phyloP scores from a whole-genome alignment of 1,139 yeast species.

The Martiniozyma asiatica region DNA sequence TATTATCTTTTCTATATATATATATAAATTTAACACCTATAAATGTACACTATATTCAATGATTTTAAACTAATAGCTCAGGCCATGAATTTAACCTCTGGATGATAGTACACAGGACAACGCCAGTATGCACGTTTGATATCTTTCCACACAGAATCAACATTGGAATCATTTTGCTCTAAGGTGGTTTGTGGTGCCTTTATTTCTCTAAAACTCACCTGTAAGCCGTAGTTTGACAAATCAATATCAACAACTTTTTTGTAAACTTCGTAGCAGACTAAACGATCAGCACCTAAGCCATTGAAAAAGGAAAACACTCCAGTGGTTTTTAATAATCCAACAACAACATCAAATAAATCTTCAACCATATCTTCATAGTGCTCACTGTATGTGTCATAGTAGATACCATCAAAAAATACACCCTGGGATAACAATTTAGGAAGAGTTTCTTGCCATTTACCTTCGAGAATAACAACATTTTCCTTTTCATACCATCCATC shows the following conservation, averaged over 20 bases:
- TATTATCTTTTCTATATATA: too few species aligned
- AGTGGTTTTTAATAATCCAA: conserved; percentile 69
- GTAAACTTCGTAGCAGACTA: conserved; percentile 82
- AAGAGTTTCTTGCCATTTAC: conserved; percentile 83
- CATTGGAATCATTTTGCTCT: conserved; percentile 17
- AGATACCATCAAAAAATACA: conserved; percentile 72
- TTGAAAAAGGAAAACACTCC: conserved; percentile 86
- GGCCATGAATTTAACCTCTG: conserved; percentile 36
- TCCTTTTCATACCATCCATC: conserved; percentile 82
- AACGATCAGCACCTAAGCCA: conserved; percentile 93
- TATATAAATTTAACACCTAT: too few species aligned
- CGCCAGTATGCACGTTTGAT: conserved; percentile 67
- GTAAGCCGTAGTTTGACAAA: conserved; percentile 64
- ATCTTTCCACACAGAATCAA: conserved; percentile 52
- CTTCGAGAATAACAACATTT: conserved; percentile 65
- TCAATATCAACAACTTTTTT: conserved; percentile 72
- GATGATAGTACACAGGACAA: conserved; percentile 56
- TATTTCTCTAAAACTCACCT: conserved; percentile 39
- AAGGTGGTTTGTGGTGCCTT: conserved; percentile 28
- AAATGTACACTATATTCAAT: too few species aligned
- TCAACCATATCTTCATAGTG: conserved; percentile 68
- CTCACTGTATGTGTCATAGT: conserved; percentile 89
- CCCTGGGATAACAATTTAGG: conserved; percentile 56
- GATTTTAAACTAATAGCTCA: too few species aligned
- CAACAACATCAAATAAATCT: conserved; percentile 68